These are phyloP conservation scores for Curvularia hawaiiensis DNA, from an alignment of 2,329 filamentous ascomycete genomes.

Conservation along the genomic window DNA sequence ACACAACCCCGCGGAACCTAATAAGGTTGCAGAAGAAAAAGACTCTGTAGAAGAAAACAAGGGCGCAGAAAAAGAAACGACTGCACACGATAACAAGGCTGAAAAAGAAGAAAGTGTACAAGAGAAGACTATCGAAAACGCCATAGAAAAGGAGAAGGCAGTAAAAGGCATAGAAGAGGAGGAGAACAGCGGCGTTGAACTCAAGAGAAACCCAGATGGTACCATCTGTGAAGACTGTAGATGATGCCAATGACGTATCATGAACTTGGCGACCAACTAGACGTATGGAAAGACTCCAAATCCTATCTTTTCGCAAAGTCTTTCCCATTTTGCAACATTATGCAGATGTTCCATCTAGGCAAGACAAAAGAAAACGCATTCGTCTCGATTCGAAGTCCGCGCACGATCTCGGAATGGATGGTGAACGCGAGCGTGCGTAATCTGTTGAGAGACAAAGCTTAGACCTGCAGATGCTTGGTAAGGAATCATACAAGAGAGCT, in stretches of 20 bases:
- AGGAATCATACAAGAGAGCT: background rate
- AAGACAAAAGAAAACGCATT: background rate
- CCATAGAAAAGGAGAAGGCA: conserved; percentile 24
- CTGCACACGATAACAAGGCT: conserved; percentile 16
- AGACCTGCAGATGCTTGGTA: background rate
- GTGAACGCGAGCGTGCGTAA: background rate
- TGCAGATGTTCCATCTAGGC: background rate
- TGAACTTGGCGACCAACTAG: background rate
- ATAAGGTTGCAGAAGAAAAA: conserved; percentile 19
- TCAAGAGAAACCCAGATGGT: conserved; percentile 44
- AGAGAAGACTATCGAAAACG: background rate
- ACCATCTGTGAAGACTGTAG: conserved; percentile 47
- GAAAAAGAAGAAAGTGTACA: conserved; percentile 1
- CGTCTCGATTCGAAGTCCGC: background rate
- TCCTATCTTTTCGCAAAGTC: background rate
- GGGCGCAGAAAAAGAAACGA: conserved; percentile 24
- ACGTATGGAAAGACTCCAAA: background rate
- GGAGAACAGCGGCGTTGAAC: conserved; percentile 3
- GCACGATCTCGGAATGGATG: background rate
- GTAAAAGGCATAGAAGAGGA: conserved; percentile 10
- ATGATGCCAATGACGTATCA: conserved; percentile 14
- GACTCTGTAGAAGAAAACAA: background rate
- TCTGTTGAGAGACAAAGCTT: background rate
- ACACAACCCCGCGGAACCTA: background rate
- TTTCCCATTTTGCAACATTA: background rate